Evolutionary conservation across 2,329 filamentous ascomycete genomes (phyloP).

Genomic region (Scorias spongiosa): DNA sequence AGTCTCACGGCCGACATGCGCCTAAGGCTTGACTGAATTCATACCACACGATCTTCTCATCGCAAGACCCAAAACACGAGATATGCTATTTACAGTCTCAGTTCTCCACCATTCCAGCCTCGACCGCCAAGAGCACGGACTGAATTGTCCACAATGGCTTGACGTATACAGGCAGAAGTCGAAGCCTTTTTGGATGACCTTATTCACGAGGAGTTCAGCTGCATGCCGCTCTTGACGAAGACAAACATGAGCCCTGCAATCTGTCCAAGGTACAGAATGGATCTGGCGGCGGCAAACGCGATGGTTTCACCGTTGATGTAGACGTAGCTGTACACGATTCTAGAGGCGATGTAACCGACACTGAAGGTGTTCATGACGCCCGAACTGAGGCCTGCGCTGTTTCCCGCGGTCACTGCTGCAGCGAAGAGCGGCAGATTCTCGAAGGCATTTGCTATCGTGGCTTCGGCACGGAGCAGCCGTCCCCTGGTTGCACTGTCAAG

Average conservation of each 20-base stretch:
- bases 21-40: no score
- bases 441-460: slow-evolving; percentile 23
- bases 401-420: slow-evolving; percentile 24
- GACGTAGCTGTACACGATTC: slow-evolving; percentile 16
- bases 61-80: no score
- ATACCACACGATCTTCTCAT: no score
- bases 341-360: slow-evolving; percentile 12
- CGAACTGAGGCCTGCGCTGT: slow-evolving; percentile 18
- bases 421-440: slow-evolving; percentile 27
- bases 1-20: no score
- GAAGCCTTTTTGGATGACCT: no score
- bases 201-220: not conserved
- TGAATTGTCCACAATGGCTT: no score
- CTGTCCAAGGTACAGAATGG: slow-evolving; percentile 5
- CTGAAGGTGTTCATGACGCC: slow-evolving; percentile 14
- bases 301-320: slow-evolving; percentile 15
- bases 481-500: slow-evolving; percentile 20
- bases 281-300: slow-evolving; percentile 7
- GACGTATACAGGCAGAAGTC: no score
- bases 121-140: no score
- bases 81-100: no score
- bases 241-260: not conserved
- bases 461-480: slow-evolving; percentile 22
- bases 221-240: not conserved
- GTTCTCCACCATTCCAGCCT: no score